These are phyloP conservation scores for Rhodotorula glutinis DNA, from an alignment of 1,284 basidiomycete species.

Conservation along the genomic window DNA sequence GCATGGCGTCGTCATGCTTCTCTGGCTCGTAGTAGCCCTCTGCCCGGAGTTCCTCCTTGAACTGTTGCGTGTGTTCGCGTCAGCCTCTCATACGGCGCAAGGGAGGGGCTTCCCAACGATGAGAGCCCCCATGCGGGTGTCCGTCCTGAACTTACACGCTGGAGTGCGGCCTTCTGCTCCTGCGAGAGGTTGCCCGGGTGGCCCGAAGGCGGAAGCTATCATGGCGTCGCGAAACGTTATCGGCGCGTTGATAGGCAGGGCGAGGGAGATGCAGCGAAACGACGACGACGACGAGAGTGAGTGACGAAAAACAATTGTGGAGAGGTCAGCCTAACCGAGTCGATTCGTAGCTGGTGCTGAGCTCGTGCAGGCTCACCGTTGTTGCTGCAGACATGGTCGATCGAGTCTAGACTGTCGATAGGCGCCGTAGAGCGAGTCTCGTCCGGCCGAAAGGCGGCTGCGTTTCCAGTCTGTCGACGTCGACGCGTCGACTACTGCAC, in stretches of 20 bases:
- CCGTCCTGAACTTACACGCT: slow-evolving; percentile 67
- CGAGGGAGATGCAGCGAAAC: neutral
- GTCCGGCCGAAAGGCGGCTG: no score
- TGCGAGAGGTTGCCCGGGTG: slow-evolving; percentile 77
- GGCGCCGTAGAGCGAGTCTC: neutral
- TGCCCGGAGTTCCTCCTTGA: slow-evolving; percentile 44
- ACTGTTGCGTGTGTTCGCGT: slow-evolving; percentile 23
- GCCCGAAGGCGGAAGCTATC: slow-evolving; percentile 65
- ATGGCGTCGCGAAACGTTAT: no score
- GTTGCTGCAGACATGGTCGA: slow-evolving; percentile 11
- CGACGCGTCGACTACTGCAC: no score
- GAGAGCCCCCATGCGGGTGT: no score
- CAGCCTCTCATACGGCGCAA: no score
- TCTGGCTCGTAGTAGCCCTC: slow-evolving; percentile 53
- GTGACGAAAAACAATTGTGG: neutral
- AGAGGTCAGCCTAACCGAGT: no score
- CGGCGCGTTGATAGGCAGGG: neutral
- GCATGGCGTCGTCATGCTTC: slow-evolving; percentile 69
- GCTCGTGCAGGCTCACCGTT: slow-evolving; percentile 14
- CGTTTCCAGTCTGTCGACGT: no score
- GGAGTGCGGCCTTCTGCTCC: slow-evolving; percentile 66
- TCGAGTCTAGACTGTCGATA: neutral
- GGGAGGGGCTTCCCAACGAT: no score
- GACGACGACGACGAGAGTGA: no score
- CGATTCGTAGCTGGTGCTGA: no score